These are phyloP conservation scores for Mucor lusitanicus DNA, from an alignment of 371 early-diverging fungal genomes.

Conservation along the genomic window DNA sequence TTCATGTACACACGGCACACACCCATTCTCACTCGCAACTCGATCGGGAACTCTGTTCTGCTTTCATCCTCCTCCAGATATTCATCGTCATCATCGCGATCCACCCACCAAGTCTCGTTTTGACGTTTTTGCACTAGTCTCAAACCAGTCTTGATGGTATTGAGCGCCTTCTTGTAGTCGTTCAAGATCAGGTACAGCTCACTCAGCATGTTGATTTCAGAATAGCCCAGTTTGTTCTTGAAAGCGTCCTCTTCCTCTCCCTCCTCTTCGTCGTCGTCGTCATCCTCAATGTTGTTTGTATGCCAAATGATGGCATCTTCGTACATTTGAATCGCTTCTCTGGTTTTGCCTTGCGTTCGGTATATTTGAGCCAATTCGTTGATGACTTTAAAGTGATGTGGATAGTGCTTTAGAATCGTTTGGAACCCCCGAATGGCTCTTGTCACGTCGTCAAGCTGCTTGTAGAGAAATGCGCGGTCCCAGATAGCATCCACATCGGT, in stretches of 20 bases:
- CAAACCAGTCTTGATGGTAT: conserved; percentile 71
- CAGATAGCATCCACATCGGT: conserved; percentile 69
- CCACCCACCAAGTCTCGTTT: conserved; percentile 63
- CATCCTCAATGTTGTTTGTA: conserved; percentile 25
- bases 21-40: conserved; percentile 84
- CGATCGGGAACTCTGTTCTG: conserved; percentile 67
- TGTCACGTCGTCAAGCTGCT: conserved; percentile 39
- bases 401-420: conserved; percentile 47
- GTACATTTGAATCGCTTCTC: conserved; percentile 58
- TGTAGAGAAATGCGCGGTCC: conserved; percentile 69
- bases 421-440: conserved; percentile 59
- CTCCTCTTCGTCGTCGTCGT: conserved; percentile 27
- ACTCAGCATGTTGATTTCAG: conserved; percentile 82
- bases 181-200: conserved; percentile 79
- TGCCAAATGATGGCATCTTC: conserved; percentile 50
- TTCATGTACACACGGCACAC: conserved; percentile 77
- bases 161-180: conserved; percentile 72
- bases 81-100: conserved; percentile 54
- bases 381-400: conserved; percentile 60
- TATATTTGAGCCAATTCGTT: conserved; percentile 57
- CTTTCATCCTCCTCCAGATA: conserved; percentile 43
- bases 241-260: conserved; percentile 42
- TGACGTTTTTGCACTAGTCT: conserved; percentile 71
- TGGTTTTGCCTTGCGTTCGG: conserved; percentile 45
- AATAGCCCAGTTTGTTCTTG: conserved; percentile 61